Evolutionary conservation across 257 asterid species (phyloP).

Genomic region (Scutellaria baicalensis): DNA sequence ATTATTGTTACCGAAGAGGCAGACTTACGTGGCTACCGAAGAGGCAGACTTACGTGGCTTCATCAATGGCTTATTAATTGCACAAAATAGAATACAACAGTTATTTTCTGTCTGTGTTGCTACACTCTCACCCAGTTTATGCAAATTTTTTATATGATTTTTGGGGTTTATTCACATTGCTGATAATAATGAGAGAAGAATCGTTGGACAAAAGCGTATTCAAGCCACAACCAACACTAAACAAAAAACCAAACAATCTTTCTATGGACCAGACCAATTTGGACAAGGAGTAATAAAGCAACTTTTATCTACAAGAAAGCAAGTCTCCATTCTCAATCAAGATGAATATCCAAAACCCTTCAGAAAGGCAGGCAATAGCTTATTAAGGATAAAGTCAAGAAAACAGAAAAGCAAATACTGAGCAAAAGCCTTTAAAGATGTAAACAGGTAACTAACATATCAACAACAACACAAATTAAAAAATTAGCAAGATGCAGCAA

Average conservation of each 20-base stretch:
- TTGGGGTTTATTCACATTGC: background rate
- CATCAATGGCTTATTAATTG: background rate
- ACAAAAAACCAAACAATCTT: background rate
- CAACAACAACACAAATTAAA: constrained; percentile 5
- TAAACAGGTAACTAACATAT: constrained; percentile 1
- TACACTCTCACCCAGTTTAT: background rate
- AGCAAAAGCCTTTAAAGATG: constrained; percentile 1
- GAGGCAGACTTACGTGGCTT: background rate
- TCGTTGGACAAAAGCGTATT: background rate
- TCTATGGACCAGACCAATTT: background rate
- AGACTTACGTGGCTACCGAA: background rate
- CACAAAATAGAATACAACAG: background rate
- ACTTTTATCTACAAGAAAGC: background rate
- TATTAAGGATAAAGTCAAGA: background rate
- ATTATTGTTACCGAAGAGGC: background rate
- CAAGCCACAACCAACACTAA: background rate
- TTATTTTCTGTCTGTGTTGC: background rate
- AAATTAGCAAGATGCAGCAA: constrained; percentile 1
- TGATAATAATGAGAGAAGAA: background rate
- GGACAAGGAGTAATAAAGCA: background rate
- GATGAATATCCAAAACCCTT: constrained; percentile 2
- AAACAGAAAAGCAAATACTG: background rate
- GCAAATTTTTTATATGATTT: background rate
- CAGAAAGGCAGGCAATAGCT: background rate
- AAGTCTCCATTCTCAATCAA: background rate